A percentile compares a stretch with the other conserved stretches of the same genome.
Evolutionary conservation across 257 asterid genomes (phyloP).

Genomic region (Thymus mandschuricus): DNA sequence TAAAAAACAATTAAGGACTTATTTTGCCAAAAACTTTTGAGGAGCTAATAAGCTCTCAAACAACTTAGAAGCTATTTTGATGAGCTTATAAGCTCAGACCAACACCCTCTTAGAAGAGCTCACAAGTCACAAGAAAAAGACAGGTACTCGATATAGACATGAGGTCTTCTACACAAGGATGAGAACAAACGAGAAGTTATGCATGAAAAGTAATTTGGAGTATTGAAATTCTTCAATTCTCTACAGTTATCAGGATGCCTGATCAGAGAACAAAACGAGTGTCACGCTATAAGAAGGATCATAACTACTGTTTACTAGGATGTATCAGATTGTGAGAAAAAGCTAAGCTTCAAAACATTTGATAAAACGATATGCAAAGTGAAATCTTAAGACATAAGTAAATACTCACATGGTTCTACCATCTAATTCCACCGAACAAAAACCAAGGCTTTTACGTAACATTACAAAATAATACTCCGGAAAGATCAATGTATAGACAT

Average conservation of each 20-base stretch:
- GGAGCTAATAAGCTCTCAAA: no score
- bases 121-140: not conserved
- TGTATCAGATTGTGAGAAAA: conserved; percentile 3
- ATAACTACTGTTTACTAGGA: not conserved
- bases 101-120: not conserved
- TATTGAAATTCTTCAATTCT: not conserved
- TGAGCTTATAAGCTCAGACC: no score
- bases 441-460: not conserved
- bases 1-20: no score
- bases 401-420: not conserved
- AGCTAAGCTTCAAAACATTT: not conserved
- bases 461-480: not conserved
- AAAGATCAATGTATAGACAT: not conserved
- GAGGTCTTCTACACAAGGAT: not conserved
- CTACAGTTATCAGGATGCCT: not conserved
- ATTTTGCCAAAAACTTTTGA: no score
- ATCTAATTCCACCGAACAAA: not conserved
- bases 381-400: not conserved
- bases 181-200: not conserved
- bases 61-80: no score
- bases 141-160: not conserved
- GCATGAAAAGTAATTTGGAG: not conserved
- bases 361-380: not conserved
- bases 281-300: not conserved
- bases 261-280: not conserved